Conservation (phyloP, 2,329 filamentous ascomycete genomes). For the Ceratocystis alfenasii region DNA sequence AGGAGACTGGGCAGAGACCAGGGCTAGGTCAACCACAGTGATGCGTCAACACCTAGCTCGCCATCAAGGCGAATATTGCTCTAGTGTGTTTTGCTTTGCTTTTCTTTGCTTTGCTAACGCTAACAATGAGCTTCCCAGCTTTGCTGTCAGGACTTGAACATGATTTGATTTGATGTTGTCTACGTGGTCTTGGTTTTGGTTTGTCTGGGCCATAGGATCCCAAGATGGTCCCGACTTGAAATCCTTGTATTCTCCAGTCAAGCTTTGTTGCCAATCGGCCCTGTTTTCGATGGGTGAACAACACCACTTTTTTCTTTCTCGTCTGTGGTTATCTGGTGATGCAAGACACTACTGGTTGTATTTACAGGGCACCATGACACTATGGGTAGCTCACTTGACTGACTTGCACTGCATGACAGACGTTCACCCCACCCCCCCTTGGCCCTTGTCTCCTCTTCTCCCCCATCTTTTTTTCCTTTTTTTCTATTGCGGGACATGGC, state of each 20-base stretch:
- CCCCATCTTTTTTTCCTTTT: background rate
- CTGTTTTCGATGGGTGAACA: background rate
- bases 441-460: background rate
- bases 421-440: background rate
- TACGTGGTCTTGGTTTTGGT: background rate
- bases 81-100: no score
- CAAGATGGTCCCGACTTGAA: background rate
- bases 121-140: background rate
- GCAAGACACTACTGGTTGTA: background rate
- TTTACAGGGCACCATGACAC: background rate
- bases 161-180: background rate
- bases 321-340: background rate
- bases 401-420: no score
- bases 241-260: constrained; percentile 5
- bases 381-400: no score
- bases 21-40: no score
- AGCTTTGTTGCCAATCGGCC: constrained; percentile 9
- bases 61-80: no score
- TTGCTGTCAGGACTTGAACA: background rate
- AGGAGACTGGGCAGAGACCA: background rate
- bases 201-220: background rate
- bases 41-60: no score
- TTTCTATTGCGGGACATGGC: no score
- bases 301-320: background rate
- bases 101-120: no score